A percentile compares a stretch with the other conserved stretches of the same genome.
phyloP scores from a whole-genome alignment of 805 yeast genomes.

The Pichia eremophila region DNA sequence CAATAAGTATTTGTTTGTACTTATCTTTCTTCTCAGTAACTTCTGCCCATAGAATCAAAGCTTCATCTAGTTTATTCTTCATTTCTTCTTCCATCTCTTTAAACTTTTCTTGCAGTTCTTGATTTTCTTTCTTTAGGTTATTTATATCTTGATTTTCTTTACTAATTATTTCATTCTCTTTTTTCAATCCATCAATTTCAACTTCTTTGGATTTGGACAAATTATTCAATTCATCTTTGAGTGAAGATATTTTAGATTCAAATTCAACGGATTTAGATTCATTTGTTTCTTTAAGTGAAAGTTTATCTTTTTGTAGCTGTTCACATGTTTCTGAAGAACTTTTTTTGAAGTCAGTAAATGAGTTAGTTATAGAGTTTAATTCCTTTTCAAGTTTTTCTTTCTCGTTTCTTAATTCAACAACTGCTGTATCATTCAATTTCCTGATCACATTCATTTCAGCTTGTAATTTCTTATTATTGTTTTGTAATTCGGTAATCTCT shows the following conservation, averaged over 20 bases:
- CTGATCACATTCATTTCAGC: background rate
- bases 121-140: background rate
- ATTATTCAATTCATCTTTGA: background rate
- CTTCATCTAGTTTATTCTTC: constrained; percentile 9
- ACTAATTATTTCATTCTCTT: no score
- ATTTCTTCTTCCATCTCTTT: constrained; percentile 3
- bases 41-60: constrained; percentile 9
- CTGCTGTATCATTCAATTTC: no score
- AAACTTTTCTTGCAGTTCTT: background rate
- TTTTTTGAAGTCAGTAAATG: no score
- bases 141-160: background rate
- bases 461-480: background rate
- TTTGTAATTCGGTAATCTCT: no score
- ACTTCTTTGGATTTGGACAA: background rate
- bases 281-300: no score
- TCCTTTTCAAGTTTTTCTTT: no score
- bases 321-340: no score
- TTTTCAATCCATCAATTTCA: background rate
- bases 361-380: no score
- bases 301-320: no score
- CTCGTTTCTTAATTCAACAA: no score
- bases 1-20: constrained; percentile 4
- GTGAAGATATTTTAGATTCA: background rate
- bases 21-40: constrained; percentile 9
- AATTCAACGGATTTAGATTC: background rate